Evolutionary conservation across 768 basidiomycete species (phyloP).

Genomic region (Pulveroboletus frians): DNA sequence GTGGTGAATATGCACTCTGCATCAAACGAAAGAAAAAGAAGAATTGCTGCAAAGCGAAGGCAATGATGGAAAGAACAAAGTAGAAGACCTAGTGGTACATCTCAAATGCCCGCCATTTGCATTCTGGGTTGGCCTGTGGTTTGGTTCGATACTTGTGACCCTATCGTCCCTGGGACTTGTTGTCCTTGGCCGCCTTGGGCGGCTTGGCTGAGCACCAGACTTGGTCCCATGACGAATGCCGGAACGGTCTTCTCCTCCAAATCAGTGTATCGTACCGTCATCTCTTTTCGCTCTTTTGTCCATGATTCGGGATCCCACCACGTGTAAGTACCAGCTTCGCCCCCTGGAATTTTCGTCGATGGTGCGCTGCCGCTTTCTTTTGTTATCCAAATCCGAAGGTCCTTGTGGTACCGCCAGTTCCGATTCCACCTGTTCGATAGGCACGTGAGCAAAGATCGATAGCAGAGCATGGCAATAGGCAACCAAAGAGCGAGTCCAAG

Average conservation of each 20-base stretch:
- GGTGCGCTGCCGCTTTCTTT: slow-evolving; percentile 79
- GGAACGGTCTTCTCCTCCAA: slow-evolving; percentile 68
- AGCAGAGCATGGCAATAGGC: slow-evolving; percentile 1
- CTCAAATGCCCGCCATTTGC: slow-evolving; percentile 33
- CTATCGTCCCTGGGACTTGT: slow-evolving; percentile 32
- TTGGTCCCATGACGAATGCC: slow-evolving; percentile 51
- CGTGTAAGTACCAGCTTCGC: slow-evolving; percentile 86
- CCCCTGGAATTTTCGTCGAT: slow-evolving; percentile 71
- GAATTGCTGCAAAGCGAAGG: slow-evolving; percentile 12
- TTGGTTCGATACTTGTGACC: slow-evolving; percentile 24
- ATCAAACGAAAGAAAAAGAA: not conserved
- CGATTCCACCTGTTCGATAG: slow-evolving; percentile 66
- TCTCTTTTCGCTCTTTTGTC: slow-evolving; percentile 72
- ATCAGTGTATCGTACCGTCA: slow-evolving; percentile 69
- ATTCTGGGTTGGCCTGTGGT: slow-evolving; percentile 28
- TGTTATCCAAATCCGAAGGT: slow-evolving; percentile 76
- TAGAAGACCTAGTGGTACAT: slow-evolving; percentile 9
- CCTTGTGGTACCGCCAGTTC: slow-evolving; percentile 96
- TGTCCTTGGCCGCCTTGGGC: slow-evolving; percentile 34
- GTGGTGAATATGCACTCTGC: slow-evolving; percentile 2
- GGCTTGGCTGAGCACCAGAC: slow-evolving; percentile 38
- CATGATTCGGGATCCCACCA: slow-evolving; percentile 84
- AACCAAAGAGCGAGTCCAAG: slow-evolving; percentile 10
- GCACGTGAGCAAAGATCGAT: slow-evolving; percentile 6
- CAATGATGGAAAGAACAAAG: slow-evolving; percentile 5